Conservation (phyloP, 2,329 filamentous ascomycete species). For the Trichoderma guizhouense region DNA sequence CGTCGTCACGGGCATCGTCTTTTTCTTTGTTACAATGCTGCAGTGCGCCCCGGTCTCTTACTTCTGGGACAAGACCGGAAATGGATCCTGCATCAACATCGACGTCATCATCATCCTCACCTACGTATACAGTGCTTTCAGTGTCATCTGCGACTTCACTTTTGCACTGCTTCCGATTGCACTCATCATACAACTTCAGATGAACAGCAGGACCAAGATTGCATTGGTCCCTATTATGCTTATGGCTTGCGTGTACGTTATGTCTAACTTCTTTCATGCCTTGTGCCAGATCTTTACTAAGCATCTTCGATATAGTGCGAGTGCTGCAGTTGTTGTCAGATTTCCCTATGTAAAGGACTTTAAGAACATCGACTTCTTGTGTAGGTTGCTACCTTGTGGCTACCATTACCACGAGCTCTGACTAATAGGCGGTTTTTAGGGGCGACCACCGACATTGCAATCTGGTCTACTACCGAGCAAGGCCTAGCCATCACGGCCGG, state of each 20-base stretch:
- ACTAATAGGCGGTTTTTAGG: background rate
- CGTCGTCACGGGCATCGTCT: background rate
- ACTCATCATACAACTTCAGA: background rate
- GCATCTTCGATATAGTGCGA: background rate
- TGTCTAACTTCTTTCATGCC: background rate
- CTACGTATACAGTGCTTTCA: background rate
- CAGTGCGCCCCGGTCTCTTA: background rate
- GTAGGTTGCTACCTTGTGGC: background rate
- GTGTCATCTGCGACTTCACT: background rate
- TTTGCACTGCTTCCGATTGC: background rate
- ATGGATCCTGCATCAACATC: background rate
- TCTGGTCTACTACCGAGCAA: background rate
- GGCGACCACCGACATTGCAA: background rate
- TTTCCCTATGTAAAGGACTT: background rate
- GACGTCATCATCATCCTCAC: background rate
- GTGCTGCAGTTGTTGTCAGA: background rate
- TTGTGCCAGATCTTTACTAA: background rate
- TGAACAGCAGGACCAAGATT: background rate
- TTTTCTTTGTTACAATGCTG: background rate
- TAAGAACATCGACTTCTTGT: background rate
- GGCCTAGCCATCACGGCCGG: background rate
- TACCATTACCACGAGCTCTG: background rate
- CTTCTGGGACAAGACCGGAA: background rate
- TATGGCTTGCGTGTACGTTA: background rate
- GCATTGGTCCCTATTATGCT: background rate